Evolutionary conservation across 139 green algal species (phyloP), one percentile per base, ranked within the genome.

Genomic region (Marvania coccoides): DNA sequence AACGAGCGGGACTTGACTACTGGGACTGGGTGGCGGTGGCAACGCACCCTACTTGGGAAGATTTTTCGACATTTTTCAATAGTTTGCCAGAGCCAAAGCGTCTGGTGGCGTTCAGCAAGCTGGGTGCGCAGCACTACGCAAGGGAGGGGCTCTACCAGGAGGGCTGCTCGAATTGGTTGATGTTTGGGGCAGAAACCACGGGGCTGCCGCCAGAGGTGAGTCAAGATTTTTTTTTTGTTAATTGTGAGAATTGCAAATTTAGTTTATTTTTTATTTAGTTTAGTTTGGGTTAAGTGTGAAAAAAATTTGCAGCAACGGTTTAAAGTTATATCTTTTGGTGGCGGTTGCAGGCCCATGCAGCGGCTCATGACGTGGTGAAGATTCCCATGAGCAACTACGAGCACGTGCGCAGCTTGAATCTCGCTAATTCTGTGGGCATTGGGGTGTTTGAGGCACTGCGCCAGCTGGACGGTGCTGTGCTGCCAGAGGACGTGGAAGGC

Each of bases 361-460:
- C 87, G 2, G 73, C 84, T 4, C 80, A 74, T 0, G 45, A 37
- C 3, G 36, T 88, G 6, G 80, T 92, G 8, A 89, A 90, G 37
- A 96, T 97, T 7, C 90, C 91, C 8, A 97, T 97, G 42, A n/a
- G 36, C 13, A 33, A 69, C 4, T 77, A 94, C 60, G 80, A 64
- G 9, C 83, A 94, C 61, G 91, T 97, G 12, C 74, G 91, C 6
- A 89, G 74, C 9, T 67, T 97, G 2, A 97, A 97, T 59, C 73
- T 97, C 34, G 82, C 90, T 1, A 74, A 63, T 74, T 90, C 12
- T 84, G 73, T 46, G 81, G 74, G 58, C 82, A 75, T 97, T 0
- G 91, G 88, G 0, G 38, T 95, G 13, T 97, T 90, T 74, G 91
- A 97, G 61, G 91, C 88, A 3, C 54, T 95, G 13, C 67, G 91